A percentile compares a stretch with the other conserved stretches of the same genome.
Evolutionary conservation across 148 eudicot species (phyloP).

Genomic region (Polygonum aviculare): DNA sequence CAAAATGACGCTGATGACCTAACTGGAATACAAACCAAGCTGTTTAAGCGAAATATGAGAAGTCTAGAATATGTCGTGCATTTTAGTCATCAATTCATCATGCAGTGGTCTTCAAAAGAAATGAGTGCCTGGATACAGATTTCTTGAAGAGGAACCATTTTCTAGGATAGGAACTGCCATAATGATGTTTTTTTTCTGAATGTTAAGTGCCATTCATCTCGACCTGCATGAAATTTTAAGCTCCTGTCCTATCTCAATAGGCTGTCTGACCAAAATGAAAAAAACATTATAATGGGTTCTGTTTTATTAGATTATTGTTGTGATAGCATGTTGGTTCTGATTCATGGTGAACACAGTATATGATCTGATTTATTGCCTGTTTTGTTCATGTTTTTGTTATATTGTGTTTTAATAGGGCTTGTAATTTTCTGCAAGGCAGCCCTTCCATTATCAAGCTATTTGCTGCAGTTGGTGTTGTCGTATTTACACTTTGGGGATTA

Average conservation of each 20-base stretch:
- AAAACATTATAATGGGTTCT: neutral
- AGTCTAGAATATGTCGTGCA: neutral
- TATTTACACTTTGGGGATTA: constrained; percentile 81
- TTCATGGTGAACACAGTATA: neutral
- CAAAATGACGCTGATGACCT: neutral
- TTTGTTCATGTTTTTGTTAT: neutral
- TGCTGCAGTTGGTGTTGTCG: constrained; percentile 57
- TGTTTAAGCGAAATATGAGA: neutral
- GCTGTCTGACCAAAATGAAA: neutral
- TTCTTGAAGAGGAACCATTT: neutral
- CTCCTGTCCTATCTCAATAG: neutral
- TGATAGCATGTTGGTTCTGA: neutral
- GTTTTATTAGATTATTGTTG: neutral
- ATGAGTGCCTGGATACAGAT: neutral
- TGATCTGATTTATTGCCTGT: neutral
- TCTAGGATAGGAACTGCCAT: neutral
- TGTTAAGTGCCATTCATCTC: neutral
- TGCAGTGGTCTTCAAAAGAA: neutral
- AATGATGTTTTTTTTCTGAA: no score
- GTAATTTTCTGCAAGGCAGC: constrained; percentile 42
- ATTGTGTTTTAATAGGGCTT: constrained; percentile 42
- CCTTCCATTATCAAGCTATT: constrained; percentile 49
- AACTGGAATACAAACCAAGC: neutral
- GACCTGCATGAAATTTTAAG: neutral
- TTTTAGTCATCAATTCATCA: neutral